These are phyloP conservation scores for Corinectria fuckeliana DNA, from an alignment of 2,329 filamentous ascomycete species.

Conservation along the genomic window DNA sequence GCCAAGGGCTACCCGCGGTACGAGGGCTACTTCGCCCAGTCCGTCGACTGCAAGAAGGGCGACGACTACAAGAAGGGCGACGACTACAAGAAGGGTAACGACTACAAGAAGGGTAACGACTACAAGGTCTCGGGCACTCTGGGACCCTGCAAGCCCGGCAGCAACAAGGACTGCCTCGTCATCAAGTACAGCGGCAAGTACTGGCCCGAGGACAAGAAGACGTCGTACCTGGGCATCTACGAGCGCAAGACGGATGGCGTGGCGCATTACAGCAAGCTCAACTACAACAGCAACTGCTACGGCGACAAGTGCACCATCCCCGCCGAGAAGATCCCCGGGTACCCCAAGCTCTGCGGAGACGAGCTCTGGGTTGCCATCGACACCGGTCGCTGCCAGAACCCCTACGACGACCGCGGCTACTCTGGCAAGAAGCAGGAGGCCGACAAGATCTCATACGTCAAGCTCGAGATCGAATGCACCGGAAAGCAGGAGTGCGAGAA, in stretches of 20 bases:
- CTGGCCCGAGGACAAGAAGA: constrained; percentile 23
- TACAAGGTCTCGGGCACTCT: constrained; percentile 29
- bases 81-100: constrained; percentile 19
- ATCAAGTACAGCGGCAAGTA: constrained; percentile 21
- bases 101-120: constrained; percentile 20
- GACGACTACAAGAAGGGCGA: constrained; percentile 25
- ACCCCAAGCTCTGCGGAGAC: constrained; percentile 20
- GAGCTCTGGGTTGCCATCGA: constrained; percentile 27
- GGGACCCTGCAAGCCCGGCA: constrained; percentile 12
- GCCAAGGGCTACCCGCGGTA: constrained; percentile 21
- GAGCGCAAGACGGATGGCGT: not conserved
- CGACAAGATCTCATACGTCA: constrained; percentile 8
- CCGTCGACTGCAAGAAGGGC: constrained; percentile 18
- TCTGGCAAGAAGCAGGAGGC: not conserved
- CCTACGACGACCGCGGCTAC: constrained; percentile 1
- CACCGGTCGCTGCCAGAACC: constrained; percentile 23
- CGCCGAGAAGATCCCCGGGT: constrained; percentile 24
- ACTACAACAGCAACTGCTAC: constrained; percentile 27
- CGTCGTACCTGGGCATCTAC: constrained; percentile 28
- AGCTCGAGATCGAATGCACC: constrained; percentile 10
- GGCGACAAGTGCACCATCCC: constrained; percentile 28
- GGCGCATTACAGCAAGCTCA: constrained; percentile 19
- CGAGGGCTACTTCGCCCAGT: constrained; percentile 7
- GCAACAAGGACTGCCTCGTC: constrained; percentile 23
- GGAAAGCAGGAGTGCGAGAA: constrained; percentile 17